Conservation (phyloP, 2,329 filamentous ascomycete genomes). For the Penicillium sp. region DNA sequence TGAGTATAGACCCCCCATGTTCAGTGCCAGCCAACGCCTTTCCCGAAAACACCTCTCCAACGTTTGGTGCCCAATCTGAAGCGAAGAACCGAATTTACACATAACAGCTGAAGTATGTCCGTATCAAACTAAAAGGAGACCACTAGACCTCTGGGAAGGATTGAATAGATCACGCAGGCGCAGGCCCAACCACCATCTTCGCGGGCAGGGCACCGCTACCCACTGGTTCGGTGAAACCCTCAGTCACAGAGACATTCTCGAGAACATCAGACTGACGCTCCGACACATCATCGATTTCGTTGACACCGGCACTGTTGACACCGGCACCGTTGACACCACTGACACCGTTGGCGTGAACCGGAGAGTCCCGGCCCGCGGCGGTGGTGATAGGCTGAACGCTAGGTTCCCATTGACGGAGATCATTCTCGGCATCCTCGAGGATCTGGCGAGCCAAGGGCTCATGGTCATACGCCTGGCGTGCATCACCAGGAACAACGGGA, state of each 20-base stretch:
- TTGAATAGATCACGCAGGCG: constrained; percentile 1
- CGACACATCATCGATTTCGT: constrained; percentile 2
- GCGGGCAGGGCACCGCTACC: constrained; percentile 14
- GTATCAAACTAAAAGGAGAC: constrained; percentile 2
- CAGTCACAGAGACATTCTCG: constrained; percentile 3
- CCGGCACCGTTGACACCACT: not conserved
- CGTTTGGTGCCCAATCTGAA: constrained; percentile 7
- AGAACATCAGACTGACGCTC: constrained; percentile 10
- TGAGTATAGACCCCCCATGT: constrained; percentile 4
- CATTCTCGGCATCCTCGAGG: constrained; percentile 87
- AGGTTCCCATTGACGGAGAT: constrained; percentile 73
- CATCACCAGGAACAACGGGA: constrained; percentile 83
- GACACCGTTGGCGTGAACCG: not conserved
- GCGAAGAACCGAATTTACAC: constrained; percentile 8
- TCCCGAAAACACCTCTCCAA: constrained; percentile 4
- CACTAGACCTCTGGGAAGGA: not conserved
- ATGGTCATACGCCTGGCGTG: constrained; percentile 66
- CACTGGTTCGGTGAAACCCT: constrained; percentile 8
- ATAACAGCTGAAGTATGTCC: constrained; percentile 15
- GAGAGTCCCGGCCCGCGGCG: constrained; percentile 41
- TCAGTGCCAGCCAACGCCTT: constrained; percentile 7
- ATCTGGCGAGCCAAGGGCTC: constrained; percentile 73
- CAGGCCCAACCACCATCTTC: constrained; percentile 20
- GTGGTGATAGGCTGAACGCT: constrained; percentile 56
- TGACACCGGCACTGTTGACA: not conserved